Evolutionary conservation across 2,329 filamentous ascomycete species (phyloP).

Genomic region (Neonectria punicea): DNA sequence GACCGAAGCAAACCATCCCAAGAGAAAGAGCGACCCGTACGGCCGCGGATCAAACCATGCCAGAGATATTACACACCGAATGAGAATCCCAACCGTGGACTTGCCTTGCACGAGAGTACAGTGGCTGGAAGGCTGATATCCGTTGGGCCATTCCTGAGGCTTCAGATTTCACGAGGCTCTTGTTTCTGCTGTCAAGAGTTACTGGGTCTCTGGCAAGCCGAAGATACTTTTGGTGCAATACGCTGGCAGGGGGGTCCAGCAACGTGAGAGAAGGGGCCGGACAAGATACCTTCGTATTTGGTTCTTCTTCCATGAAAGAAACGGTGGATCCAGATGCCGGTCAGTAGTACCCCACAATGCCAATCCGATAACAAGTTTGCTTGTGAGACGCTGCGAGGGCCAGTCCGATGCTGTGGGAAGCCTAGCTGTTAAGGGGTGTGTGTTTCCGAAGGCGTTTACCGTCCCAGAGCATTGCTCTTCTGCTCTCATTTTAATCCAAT

Average conservation of each 20-base stretch:
- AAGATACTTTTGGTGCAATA: no score
- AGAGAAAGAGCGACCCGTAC: neutral
- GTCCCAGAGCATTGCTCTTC: neutral
- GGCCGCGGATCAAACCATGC: neutral
- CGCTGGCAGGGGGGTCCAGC: neutral
- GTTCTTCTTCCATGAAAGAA: neutral
- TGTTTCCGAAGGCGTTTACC: neutral
- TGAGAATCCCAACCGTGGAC: neutral
- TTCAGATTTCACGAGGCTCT: no score
- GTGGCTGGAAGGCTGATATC: neutral
- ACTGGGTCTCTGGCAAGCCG: no score
- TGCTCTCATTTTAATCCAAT: neutral
- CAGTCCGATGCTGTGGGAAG: neutral
- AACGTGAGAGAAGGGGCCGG: neutral
- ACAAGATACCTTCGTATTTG: neutral
- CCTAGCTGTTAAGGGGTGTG: neutral
- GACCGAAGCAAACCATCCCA: neutral
- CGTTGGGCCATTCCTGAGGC: neutral
- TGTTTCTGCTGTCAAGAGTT: no score
- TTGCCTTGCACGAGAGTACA: neutral
- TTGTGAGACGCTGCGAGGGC: neutral
- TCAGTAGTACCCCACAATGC: neutral
- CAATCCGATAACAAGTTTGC: neutral
- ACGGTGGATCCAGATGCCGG: neutral
- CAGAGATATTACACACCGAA: neutral